Percentiles rank a stretch among this genome's conserved stretches.
These are phyloP conservation scores for Blastocystis sp. DNA, from an alignment of 352 stramenopile species.

Conservation along the genomic window DNA sequence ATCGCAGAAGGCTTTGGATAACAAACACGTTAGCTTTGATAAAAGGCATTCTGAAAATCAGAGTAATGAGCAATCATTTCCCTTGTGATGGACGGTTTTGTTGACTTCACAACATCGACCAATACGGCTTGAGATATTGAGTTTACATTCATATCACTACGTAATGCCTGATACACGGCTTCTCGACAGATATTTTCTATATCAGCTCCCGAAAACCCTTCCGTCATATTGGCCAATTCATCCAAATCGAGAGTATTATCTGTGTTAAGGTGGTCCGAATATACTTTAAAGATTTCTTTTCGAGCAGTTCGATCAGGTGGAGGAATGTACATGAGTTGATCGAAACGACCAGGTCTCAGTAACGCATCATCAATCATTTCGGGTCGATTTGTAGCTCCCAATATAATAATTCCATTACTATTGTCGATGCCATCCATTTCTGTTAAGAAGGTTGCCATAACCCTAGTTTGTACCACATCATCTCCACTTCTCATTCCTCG, in stretches of 20 bases:
- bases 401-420: constrained; percentile 88
- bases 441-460: constrained; percentile 93
- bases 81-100: constrained; percentile 75
- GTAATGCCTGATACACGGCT: constrained; percentile 76
- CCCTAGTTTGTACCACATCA: constrained; percentile 74
- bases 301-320: constrained; percentile 59
- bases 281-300: constrained; percentile 56
- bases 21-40: not conserved
- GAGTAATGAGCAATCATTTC: constrained; percentile 75
- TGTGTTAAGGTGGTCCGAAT: constrained; percentile 74
- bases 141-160: constrained; percentile 74
- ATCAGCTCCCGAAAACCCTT: constrained; percentile 81
- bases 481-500: constrained; percentile 70
- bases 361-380: constrained; percentile 95
- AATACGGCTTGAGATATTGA: constrained; percentile 76
- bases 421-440: constrained; percentile 94
- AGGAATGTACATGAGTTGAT: constrained; percentile 80
- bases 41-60: constrained; percentile 72
- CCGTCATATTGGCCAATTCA: constrained; percentile 73
- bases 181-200: constrained; percentile 83
- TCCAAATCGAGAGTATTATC: constrained; percentile 76
- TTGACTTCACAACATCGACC: constrained; percentile 72
- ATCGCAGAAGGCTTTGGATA: not conserved
- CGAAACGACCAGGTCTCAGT: constrained; percentile 89
- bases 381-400: constrained; percentile 92